Base-by-base conservation (phyloP, 805 yeast genomes). In the Saturnispora kantuleensis region DNA sequence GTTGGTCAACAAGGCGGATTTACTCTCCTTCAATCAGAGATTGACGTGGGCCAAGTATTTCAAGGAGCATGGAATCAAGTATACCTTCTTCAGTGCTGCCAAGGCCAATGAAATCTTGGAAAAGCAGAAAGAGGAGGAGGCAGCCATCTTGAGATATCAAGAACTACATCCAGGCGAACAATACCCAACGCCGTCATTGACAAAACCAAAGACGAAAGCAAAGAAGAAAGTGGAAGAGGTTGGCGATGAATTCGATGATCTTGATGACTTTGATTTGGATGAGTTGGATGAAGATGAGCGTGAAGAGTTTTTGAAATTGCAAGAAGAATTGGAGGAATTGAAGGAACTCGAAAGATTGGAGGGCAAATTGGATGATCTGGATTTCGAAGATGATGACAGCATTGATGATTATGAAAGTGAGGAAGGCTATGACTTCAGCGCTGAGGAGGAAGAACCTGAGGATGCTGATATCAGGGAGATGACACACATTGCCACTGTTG, bases 1-100 rank as follows among this genome's bases (percentile, higher is more conserved):
- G 51, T 71, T 93, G 51, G 95, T 93, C 29, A 93, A 93, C 62
- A 93, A 93, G 60, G 93, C 98, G 3, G 99, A 93, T 71, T 66
- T 90, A 56, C 70, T 93, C 49, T 78, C 89, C 1, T 71, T 71
- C 41, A 69, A 71, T 17, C 98, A 93, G 66, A 76, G 98, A 62
- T 63, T 75, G 40, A 70, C 70, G 6, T 93, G 98, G 98, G 95
- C 96, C 1, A 73, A 76, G 42, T 88, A 85, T 63, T 89, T 93
- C 62, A 70, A 70, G 30, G 64, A 70, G 13, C 70, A 76, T 52
- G 68, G 70, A n/a, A 87, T 93, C 54, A 75, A 81, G 47, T 93
- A 78, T 58, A 93, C 95, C 0, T 93, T 90, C 58, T 93, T 90
- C 71, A 84, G 95, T 50, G 99, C 99, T 30, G 80, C 79, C 28